Evolutionary conservation across 345 rosid species (phyloP), one percentile per base, ranked within the genome.

Genomic region (Populus alba): DNA sequence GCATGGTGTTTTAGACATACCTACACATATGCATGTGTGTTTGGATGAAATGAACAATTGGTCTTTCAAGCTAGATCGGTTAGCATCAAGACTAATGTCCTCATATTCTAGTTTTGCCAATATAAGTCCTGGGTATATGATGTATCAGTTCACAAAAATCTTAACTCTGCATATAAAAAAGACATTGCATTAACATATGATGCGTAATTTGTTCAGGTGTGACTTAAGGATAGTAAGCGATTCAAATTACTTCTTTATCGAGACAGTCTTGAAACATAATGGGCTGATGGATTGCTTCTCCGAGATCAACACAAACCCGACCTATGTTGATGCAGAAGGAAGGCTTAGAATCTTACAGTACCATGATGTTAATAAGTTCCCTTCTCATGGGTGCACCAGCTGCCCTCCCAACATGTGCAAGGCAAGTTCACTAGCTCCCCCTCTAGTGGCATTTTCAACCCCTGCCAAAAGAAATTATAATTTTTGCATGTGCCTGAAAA

Each of bases 331-430:
- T 62, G 57, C 4, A 37, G 27, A 75, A 66, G 80, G 82, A 33
- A 41, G 78, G 70, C 75, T 81, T 61, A 63, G 70, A 65, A 78
- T 84, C 53, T 81, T 53, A 3, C 82, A 79, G 0, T 81, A 75
- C 75, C 80, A 81, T 68, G 78, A 81, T 76, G 47, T 71, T 15
- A 22, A 27, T 43, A 61, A 57, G 5, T 71, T 77, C 51, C 39
- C 78, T 65, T 41, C 81, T 63, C 75, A 78, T 73, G 69, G 72
- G 31, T 79, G 85, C 79, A 61, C 62, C 7, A 76, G 81, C 74
- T 81, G 85, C 75, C 84, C 81, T 37, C 74, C 81, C 53, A 84
- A 81, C 68, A 81, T 81, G 84, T 81, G 85, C 81, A 84, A 84
- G 85, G 87, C 74, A 74, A 53, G 79, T 75, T 33, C 49, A 17